These are phyloP conservation scores for Elsinoe australis DNA, from an alignment of 2,329 filamentous ascomycete genomes.

Conservation along the genomic window DNA sequence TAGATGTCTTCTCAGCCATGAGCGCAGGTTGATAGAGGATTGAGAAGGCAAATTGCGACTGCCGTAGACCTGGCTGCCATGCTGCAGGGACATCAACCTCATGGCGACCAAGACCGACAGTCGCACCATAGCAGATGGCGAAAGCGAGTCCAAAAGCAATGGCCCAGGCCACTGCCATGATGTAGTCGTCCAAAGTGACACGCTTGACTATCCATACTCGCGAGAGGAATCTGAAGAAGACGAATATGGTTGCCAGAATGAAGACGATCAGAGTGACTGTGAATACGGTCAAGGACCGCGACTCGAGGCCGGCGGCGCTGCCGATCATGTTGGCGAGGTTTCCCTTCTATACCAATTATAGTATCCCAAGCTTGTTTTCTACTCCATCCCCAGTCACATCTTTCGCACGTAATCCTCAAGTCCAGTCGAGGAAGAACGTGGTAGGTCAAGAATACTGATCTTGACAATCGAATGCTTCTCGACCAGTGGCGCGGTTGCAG, in stretches of 20 bases:
- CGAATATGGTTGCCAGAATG: conserved; percentile 63
- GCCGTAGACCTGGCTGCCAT: conserved; percentile 49
- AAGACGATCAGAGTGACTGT: conserved; percentile 64
- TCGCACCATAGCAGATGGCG: conserved; percentile 48
- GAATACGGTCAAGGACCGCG: conserved; percentile 47
- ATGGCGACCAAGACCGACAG: conserved; percentile 60
- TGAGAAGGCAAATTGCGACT: conserved; percentile 52
- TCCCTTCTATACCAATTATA: neutral
- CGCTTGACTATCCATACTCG: conserved; percentile 64
- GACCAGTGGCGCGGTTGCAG: neutral
- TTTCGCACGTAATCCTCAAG: too few species aligned
- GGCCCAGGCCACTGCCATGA: conserved; percentile 70
- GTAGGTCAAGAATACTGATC: too few species aligned
- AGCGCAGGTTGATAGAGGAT: conserved; percentile 71
- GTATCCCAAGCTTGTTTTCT: conserved; percentile 13
- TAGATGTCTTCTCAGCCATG: conserved; percentile 89
- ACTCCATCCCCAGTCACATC: conserved; percentile 11
- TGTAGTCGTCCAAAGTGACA: conserved; percentile 68
- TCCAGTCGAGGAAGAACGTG: too few species aligned
- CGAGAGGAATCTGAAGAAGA: conserved; percentile 65
- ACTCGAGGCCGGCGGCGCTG: conserved; percentile 12
- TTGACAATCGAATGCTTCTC: neutral
- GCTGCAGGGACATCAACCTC: conserved; percentile 50
- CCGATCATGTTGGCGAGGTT: conserved; percentile 13
- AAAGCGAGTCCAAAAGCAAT: conserved; percentile 17